Percentiles rank a stretch among this genome's conserved stretches.
Conservation (phyloP, 495 filamentous ascomycete genomes). For the Hyaloscypha finlandica region DNA sequence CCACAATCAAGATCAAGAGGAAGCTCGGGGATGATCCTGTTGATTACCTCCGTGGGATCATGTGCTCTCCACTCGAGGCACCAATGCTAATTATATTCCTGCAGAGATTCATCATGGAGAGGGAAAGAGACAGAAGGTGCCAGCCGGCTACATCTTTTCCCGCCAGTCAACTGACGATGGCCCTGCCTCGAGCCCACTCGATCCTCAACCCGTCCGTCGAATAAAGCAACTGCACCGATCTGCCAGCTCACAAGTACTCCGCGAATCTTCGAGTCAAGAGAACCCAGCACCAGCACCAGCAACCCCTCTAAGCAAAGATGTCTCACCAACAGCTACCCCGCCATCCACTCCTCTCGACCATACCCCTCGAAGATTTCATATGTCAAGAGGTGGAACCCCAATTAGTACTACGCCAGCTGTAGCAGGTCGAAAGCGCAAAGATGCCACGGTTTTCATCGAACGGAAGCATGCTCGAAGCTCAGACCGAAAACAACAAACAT, state of each 20-base stretch:
- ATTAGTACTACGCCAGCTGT: background rate
- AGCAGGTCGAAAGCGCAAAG: conserved; percentile 40
- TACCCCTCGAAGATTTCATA: conserved; percentile 45
- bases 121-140: conserved; percentile 13
- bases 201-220: conserved; percentile 10
- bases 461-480: conserved; percentile 15
- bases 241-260: conserved; percentile 10
- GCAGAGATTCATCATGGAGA: conserved; percentile 19
- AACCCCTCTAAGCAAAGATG: conserved; percentile 2
- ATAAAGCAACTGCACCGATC: conserved; percentile 33
- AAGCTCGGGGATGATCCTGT: conserved; percentile 55
- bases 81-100: background rate
- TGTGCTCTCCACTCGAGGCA: conserved; percentile 1
- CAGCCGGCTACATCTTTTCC: conserved; percentile 21
- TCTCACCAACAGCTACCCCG: conserved; percentile 4
- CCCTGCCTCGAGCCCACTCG: background rate
- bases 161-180: conserved; percentile 14
- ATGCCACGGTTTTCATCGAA: conserved; percentile 50
- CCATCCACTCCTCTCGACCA: background rate
- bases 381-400: conserved; percentile 42
- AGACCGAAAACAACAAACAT: background rate
- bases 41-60: conserved; percentile 50
- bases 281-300: background rate
- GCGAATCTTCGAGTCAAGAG: conserved; percentile 4
- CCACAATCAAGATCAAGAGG: conserved; percentile 55